Conservation (phyloP, 2,329 filamentous ascomycete species). For the Colletotrichum chrysophilum region DNA sequence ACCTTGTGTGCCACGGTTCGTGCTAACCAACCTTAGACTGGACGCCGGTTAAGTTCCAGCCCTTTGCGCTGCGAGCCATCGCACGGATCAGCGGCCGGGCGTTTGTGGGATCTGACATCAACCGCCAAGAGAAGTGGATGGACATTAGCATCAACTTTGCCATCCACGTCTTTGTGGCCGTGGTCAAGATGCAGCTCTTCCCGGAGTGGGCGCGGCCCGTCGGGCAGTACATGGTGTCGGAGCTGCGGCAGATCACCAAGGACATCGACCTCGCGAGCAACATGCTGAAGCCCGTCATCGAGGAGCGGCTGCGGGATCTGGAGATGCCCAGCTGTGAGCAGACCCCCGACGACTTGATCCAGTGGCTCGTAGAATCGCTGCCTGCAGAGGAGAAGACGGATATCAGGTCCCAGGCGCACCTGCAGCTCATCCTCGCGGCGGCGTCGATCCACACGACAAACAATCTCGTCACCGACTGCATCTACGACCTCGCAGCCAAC, state of each 20-base stretch:
- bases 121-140: constrained; percentile 60
- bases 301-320: constrained; percentile 48
- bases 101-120: constrained; percentile 57
- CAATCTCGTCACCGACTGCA: constrained; percentile 49
- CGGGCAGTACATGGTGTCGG: constrained; percentile 51
- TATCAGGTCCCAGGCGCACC: constrained; percentile 41
- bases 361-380: constrained; percentile 49
- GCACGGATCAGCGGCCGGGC: constrained; percentile 58
- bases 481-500: constrained; percentile 54
- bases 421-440: constrained; percentile 49
- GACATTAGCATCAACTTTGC: constrained; percentile 56
- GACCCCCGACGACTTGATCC: constrained; percentile 45
- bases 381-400: constrained; percentile 43
- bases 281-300: constrained; percentile 50
- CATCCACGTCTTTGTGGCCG: constrained; percentile 51
- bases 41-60: constrained; percentile 58
- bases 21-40: constrained; percentile 46
- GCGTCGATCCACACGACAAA: constrained; percentile 52
- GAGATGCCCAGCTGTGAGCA: constrained; percentile 41
- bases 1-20: not conserved
- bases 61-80: constrained; percentile 55
- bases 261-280: constrained; percentile 47
- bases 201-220: constrained; percentile 53
- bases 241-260: constrained; percentile 48
- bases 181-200: constrained; percentile 57